Base-by-base conservation (phyloP, 1,284 basidiomycete genomes). In the Cerrena zonata region DNA sequence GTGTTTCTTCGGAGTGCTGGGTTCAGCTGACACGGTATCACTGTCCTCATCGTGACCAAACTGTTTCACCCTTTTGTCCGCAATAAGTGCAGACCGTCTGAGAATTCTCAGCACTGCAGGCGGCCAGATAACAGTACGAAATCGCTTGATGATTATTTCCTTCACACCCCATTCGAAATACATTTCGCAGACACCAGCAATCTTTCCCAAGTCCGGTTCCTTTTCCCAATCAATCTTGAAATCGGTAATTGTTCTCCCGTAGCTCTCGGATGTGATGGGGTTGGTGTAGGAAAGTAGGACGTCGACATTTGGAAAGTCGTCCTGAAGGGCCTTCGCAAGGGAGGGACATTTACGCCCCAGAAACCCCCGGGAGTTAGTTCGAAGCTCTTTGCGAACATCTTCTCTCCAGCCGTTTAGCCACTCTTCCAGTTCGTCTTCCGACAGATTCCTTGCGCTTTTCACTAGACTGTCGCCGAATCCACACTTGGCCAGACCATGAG, bases 161-260 rank as follows among this genome's bases (percentile, higher is more conserved):
- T 76, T 81, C 41, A 89, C 83, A 0, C 91, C 91, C 91, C 91
- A 94, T 62, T 94, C 91, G 58, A 94, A 94, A 62, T 85, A 89
- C 45, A 82, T 74, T 65, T 94, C 91, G 69, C 91, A 94, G 1
- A 84, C 72, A 3, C 71, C 76, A 0, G 91, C 89, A 18, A 93
- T 76, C 50, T 78, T 80, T 21, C 80, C 81, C 0, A 93, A 68
- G 61, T 88, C 79, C 0, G 86, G 84, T 53, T 90, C 86, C 53
- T 78, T 77, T 39, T 67, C 68, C 80, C 82, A 84, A 7, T 69
- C 71, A 11, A 78, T 59, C 43, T 51, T 58, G 10, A 56, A 50
- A 50, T 58, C 61, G 64, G 53, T 73, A 62, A 58, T 58, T 61
- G 54, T 64, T 61, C 55, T 51, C 65, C 68, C 75, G 52, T 76